phyloP scores from a whole-genome alignment of 495 filamentous ascomycete species.

The Trichoderma parareesei region DNA sequence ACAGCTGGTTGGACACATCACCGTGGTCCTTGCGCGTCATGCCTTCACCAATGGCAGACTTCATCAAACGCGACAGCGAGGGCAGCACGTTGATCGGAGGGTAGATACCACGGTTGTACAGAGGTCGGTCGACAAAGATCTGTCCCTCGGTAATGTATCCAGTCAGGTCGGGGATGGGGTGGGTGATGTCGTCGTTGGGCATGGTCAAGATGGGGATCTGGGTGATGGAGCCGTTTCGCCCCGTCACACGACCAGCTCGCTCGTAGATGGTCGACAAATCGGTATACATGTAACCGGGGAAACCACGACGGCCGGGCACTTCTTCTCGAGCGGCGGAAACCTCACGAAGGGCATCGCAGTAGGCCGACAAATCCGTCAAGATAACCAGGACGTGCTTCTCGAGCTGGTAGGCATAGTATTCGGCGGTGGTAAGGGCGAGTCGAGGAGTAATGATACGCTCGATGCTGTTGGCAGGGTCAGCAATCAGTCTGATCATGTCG shows the following conservation, averaged over 20 bases:
- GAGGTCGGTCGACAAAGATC: constrained; percentile 92
- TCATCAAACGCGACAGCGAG: constrained; percentile 98
- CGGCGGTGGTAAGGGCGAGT: constrained; percentile 94
- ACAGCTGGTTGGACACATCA: constrained; percentile 98
- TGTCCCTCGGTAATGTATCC: constrained; percentile 99
- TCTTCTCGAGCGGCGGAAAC: constrained; percentile 97
- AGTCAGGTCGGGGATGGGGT: constrained; percentile 97
- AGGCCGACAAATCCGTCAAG: constrained; percentile 93
- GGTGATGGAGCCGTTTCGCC: constrained; percentile 96
- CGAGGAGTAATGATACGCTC: constrained; percentile 99
- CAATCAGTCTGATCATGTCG: constrained; percentile 11
- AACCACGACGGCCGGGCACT: constrained; percentile 98
- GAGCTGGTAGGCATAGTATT: constrained; percentile 99
- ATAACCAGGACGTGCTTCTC: constrained; percentile 99
- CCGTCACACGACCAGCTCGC: constrained; percentile 95
- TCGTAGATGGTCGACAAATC: constrained; percentile 99
- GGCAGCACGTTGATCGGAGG: constrained; percentile 99
- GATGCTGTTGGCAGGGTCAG: constrained; percentile 52
- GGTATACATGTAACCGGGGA: constrained; percentile 99
- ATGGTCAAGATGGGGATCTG: constrained; percentile 98
- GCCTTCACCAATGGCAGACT: constrained; percentile 95
- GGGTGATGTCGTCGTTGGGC: constrained; percentile 99
- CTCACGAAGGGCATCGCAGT: constrained; percentile 97
- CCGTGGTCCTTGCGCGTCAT: constrained; percentile 93
- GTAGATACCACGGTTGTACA: constrained; percentile 94